phyloP scores from a whole-genome alignment of 2,329 filamentous ascomycete species.

The Diplodia seriata region DNA sequence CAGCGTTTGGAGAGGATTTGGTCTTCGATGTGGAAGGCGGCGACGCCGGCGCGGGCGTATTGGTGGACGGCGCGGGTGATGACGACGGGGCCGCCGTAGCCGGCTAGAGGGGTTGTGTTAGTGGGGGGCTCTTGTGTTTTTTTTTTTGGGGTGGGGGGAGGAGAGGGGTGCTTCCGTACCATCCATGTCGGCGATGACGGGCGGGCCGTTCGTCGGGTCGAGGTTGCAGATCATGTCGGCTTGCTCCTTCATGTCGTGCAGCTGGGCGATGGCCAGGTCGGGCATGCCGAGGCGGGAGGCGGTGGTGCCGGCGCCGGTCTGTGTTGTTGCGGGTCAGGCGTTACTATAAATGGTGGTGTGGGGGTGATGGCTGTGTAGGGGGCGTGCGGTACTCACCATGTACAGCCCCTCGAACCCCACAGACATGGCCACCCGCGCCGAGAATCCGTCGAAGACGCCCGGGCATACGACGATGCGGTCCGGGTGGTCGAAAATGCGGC shows the following conservation, averaged over 20 bases:
- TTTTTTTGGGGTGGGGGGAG: background rate
- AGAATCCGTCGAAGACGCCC: slow-evolving; percentile 47
- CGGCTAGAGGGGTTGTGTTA: background rate
- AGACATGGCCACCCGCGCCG: slow-evolving; percentile 66
- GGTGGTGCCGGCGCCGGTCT: slow-evolving; percentile 70
- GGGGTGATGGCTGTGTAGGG: background rate
- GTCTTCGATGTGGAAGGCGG: slow-evolving; percentile 68
- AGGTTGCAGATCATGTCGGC: slow-evolving; percentile 69
- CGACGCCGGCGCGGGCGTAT: slow-evolving; percentile 63
- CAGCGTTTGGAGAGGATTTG: slow-evolving; percentile 70
- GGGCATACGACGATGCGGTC: slow-evolving; percentile 1
- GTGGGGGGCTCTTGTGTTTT: too few species aligned
- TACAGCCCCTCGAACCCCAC: slow-evolving; percentile 69
- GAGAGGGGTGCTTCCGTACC: background rate
- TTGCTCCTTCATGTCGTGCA: slow-evolving; percentile 68
- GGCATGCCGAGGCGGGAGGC: slow-evolving; percentile 67
- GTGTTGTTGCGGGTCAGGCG: background rate
- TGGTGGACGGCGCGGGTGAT: slow-evolving; percentile 49
- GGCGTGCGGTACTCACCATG: slow-evolving; percentile 60
- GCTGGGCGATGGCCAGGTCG: slow-evolving; percentile 67
- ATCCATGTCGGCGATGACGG: slow-evolving; percentile 68
- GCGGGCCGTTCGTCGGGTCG: slow-evolving; percentile 55
- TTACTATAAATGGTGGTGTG: too few species aligned
- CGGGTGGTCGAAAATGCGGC: background rate
- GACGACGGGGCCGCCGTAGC: background rate